Evolutionary conservation across 768 basidiomycete genomes (phyloP), one percentile per base, ranked within the genome.

Genomic region (Suillus placidus): DNA sequence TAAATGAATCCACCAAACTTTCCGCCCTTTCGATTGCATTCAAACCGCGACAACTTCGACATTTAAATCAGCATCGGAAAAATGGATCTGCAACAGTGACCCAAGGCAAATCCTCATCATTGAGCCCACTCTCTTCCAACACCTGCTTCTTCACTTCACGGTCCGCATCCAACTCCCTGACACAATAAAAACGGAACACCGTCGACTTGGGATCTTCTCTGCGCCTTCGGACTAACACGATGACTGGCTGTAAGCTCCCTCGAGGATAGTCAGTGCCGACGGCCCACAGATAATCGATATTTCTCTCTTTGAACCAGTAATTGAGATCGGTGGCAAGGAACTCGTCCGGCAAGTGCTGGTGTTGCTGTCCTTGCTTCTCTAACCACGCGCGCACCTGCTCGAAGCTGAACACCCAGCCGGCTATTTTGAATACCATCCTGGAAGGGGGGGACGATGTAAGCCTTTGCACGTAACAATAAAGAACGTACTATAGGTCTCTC

Each of bases 51-150:
- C 26, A 26, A 42, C 32, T 32, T 34, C 52, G 16, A 55, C 52
- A 20, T 20, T 30, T 14, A 5, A 40, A 18, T 55, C 32, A 35
- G 18, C 6, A n/a, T 23, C 14, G 18, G n/a, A 56, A 56, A 34
- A 35, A 56, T 20, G 55, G n/a, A 13, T 56, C 34, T 34, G 13
- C 55, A 35, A 56, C 16, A 56, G 55, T 56, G 35, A 56, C n/a
- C 55, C 55, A 56, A 56, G 34, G 55, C 34, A 56, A 35, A n/a
- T n/a, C 54, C 20, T 55, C 54, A 55, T 55, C 54, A 35, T 20
- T 20, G 12, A 55, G 54, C 20, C 54, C 54, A n/a, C 54, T 55
- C 54, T 55, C 54, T 55, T 34, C 54, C 20, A 35, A n/a, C 32
- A 55, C 18, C 54, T 55, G 32, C 54, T 55, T 55, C 54, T 35